Evolutionary conservation across 345 rosid species (phyloP).

Genomic region (Eucalyptus erythrocorys): DNA sequence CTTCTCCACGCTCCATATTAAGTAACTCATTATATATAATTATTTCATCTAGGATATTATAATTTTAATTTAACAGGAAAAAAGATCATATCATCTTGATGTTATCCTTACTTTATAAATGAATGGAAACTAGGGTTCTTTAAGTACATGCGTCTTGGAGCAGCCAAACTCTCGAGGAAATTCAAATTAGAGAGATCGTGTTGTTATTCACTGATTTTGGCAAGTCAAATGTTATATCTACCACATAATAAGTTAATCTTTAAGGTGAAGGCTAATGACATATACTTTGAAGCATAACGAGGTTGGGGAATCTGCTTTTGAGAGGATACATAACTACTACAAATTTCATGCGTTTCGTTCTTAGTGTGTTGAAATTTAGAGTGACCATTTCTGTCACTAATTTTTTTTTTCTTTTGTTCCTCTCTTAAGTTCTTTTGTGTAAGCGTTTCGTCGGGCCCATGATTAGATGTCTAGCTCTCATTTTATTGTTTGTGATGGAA

Average conservation of each 20-base stretch:
- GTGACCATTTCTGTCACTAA: not conserved
- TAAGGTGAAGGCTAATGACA: not conserved
- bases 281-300: not conserved
- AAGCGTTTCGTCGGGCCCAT: not conserved
- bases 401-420: not conserved
- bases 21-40: not conserved
- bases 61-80: not conserved
- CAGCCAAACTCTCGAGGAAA: not conserved
- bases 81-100: not conserved
- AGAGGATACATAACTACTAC: not conserved
- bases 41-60: not conserved
- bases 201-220: not conserved
- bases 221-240: not conserved
- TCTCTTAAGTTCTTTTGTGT: not conserved
- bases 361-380: not conserved
- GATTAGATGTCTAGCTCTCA: not conserved
- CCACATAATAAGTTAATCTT: not conserved
- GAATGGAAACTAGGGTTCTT: not conserved
- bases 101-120: not conserved
- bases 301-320: not conserved
- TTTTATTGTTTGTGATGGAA: not conserved
- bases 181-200: not conserved
- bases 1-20: conserved; percentile 39
- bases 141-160: not conserved
- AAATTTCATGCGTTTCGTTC: not conserved